Evolutionary conservation across 1,139 yeast genomes (phyloP), one percentile per base, ranked within the genome.

Genomic region (Debaryomyces robertsiae): DNA sequence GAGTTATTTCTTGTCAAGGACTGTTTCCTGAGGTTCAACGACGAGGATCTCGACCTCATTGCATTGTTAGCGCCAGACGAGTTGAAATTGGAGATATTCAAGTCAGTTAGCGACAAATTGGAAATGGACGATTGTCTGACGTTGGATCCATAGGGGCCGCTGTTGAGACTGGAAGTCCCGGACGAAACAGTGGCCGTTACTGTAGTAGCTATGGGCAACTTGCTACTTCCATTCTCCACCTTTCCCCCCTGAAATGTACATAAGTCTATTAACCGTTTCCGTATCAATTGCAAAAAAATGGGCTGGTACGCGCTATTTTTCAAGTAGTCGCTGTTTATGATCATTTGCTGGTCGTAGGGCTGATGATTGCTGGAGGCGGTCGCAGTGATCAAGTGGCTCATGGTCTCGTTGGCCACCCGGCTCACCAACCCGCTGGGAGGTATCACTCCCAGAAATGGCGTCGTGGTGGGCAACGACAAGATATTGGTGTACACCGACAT

Each of bases 371-470:
- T 41, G 14, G 45, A 42, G 16, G 50, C 30, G 10, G 63, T 54
- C 27, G 50, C 45, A 18, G 48, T 39, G 6, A 69, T 52, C 41
- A 70, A 51, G 38, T 48, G 52, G 27, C 45, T 49, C 64, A 71
- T 60, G 9, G 73, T 67, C 47, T 72, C 77, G 48, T 67, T 67
- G 27, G 76, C 73, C 16, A 72, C 75, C 45, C 62, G 65, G 38
- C 73, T 64, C 9, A 67, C 75, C 39, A 72, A 56, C 1, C 77
- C 77, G 55, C 73, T 67, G 3, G 77, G 77, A 16, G 77, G 77
- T 9, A 63, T 57, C 6, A 50, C 36, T 1, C 77, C 77, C 56
- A 65, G 64, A 45, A 72, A 72, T 9, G 77, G 77, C 5, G 77
- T 71, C 3, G 77, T 71, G 10, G 77, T 72, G 30, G 77, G 77